A percentile compares a stretch with the other conserved stretches of the same genome.
Evolutionary conservation across 257 asterid genomes (phyloP).

Genomic region (Echites panduratus): DNA sequence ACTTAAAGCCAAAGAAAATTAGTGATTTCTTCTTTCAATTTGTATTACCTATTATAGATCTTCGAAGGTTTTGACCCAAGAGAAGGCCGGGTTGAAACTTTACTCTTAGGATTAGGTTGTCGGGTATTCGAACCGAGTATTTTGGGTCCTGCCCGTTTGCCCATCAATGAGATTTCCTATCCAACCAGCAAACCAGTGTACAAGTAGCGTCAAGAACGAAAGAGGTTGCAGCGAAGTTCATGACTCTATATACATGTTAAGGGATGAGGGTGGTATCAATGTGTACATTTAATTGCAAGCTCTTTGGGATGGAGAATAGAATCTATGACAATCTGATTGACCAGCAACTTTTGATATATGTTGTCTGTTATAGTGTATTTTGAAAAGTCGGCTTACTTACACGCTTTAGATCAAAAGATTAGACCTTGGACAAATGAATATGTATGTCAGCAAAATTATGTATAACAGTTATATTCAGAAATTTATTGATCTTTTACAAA

Average conservation of each 20-base stretch:
- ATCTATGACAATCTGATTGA: neutral
- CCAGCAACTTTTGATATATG: neutral
- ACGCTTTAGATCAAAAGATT: neutral
- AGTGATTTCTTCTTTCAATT: too few species aligned
- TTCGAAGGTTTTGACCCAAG: too few species aligned
- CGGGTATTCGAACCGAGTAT: too few species aligned
- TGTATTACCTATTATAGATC: too few species aligned
- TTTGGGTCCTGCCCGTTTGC: too few species aligned
- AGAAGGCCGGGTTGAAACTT: too few species aligned
- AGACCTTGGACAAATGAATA: neutral
- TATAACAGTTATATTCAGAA: too few species aligned
- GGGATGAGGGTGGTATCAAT: neutral
- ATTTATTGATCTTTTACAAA: too few species aligned
- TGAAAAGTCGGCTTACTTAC: neutral
- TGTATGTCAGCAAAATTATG: too few species aligned
- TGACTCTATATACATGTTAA: neutral
- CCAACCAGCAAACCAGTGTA: conserved; percentile 56
- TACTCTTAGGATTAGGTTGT: too few species aligned
- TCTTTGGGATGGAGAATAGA: neutral
- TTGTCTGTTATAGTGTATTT: neutral
- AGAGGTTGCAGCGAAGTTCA: neutral
- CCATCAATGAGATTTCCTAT: conserved; percentile 55
- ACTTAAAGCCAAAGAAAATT: too few species aligned
- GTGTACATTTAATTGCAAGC: neutral
- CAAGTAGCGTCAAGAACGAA: conserved; percentile 74